phyloP scores from a whole-genome alignment of 2,329 filamentous ascomycete species.

The Fusarium oligoseptatum region DNA sequence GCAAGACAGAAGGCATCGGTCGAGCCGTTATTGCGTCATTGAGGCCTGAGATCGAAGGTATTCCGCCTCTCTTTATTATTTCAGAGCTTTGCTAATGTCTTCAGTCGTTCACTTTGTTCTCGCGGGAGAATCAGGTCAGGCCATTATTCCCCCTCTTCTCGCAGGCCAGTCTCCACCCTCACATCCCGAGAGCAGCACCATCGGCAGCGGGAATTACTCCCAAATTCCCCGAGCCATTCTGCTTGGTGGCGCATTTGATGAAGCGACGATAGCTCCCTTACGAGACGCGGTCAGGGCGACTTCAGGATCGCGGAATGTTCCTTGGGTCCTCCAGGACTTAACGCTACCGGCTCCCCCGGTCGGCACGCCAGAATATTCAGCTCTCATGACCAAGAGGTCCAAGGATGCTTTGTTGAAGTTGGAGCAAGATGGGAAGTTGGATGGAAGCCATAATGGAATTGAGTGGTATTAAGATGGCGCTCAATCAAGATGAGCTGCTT shows the following conservation, averaged over 20 bases:
- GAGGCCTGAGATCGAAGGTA: conserved; percentile 34
- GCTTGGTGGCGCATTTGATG: conserved; percentile 20
- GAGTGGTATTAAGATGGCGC: conserved; percentile 27
- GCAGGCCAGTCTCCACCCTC: background rate
- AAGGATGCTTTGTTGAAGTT: conserved; percentile 26
- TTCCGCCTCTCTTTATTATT: too few relatives aligned
- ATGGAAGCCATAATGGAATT: conserved; percentile 11
- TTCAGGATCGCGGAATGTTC: background rate
- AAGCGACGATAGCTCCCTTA: conserved; percentile 12
- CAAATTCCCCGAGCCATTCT: conserved; percentile 13
- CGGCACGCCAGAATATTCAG: conserved; percentile 26
- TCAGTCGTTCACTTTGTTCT: conserved; percentile 30
- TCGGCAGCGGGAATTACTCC: conserved; percentile 18
- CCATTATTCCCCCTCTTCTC: conserved; percentile 20
- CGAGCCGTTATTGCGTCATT: conserved; percentile 17
- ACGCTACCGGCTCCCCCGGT: conserved; percentile 15
- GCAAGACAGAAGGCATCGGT: conserved; percentile 28
- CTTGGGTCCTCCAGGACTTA: conserved; percentile 28
- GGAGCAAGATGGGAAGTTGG: conserved; percentile 12
- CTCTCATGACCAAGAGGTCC: conserved; percentile 23
- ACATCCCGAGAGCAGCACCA: conserved; percentile 10
- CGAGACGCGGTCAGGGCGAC: conserved; percentile 6
- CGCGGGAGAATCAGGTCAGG: conserved; percentile 21
- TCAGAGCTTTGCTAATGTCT: background rate
- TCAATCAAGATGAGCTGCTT: too few relatives aligned